Evolutionary conservation across 495 filamentous ascomycete species (phyloP), one percentile per base, ranked within the genome.

Genomic region (Aspergillus olivimuriae): DNA sequence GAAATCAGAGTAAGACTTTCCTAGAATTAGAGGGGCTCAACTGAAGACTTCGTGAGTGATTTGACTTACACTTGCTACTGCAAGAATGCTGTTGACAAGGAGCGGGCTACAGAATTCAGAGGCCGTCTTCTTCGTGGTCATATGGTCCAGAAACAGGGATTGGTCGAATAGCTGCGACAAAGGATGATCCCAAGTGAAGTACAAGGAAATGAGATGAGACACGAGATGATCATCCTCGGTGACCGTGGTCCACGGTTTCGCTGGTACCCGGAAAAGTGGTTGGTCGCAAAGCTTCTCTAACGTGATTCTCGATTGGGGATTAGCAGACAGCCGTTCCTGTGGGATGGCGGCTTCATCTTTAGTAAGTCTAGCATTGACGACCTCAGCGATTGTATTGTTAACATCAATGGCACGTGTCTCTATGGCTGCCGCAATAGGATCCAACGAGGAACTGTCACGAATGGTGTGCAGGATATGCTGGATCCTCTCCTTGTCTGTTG

Each of bases 1-100:
- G 38, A 76, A 70, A 43, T 79, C 66, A 4, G 78, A 75, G 41
- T 66, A 59, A 11, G 46, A 48, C 65, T 68, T n/a, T n/a, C 33
- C n/a, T 21, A 20, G 2, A n/a, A n/a, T n/a, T n/a, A n/a, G n/a
- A n/a, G n/a, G n/a, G 9, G 1, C 30, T 56, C 22, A 55, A 43
- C 19, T 39, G 31, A 10, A n/a, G 14, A 8, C 18, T 12, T 33
- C n/a, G 20, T n/a, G 21, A 30, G 11, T 32, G 15, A 7, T n/a
- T 10, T 18, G 2, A 17, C 18, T 15, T 65, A 70, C 66, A 49
- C 64, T 62, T 44, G 61, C 66, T 42, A 68, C 46, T 35, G 66
- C 51, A 38, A 70, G 42, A n/a, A 70, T 53, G 30, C 63, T 64
- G 43, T 70, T 68, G 17, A 70, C 63, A 9, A 70, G 55, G n/a